Evolutionary conservation across 139 green algal genomes (phyloP).

Genomic region (Chlorella ohadii): DNA sequence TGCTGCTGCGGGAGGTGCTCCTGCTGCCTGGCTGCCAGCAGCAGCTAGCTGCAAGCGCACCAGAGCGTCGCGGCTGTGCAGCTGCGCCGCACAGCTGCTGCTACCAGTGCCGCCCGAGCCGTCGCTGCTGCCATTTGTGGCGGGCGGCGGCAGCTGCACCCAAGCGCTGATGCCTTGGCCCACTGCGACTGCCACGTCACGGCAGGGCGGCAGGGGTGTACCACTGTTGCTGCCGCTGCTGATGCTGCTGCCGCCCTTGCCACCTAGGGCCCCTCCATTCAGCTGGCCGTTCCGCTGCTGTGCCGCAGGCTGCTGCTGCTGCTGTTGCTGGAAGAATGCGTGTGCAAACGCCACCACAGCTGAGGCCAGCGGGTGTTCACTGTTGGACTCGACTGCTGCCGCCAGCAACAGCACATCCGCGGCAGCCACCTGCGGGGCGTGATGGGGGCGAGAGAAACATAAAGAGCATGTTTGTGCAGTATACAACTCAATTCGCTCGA

Average conservation of each 20-base stretch:
- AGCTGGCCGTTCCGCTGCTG: background rate
- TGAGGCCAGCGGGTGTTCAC: slow-evolving; percentile 90
- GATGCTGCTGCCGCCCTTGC: background rate
- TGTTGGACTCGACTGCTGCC: slow-evolving; percentile 78
- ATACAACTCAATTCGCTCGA: too few relatives aligned
- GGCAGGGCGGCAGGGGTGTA: background rate
- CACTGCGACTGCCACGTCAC: slow-evolving; percentile 27
- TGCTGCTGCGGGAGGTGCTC: background rate
- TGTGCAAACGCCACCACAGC: slow-evolving; percentile 78
- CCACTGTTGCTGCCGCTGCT: background rate
- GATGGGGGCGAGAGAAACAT: background rate
- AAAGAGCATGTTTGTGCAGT: too few relatives aligned
- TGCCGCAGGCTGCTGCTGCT: background rate
- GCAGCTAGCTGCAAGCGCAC: background rate
- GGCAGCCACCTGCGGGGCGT: slow-evolving; percentile 1
- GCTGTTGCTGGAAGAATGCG: slow-evolving; percentile 3
- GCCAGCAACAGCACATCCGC: slow-evolving; percentile 67
- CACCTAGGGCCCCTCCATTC: background rate
- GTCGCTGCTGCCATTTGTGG: background rate
- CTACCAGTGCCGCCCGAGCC: background rate
- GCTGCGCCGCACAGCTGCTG: background rate
- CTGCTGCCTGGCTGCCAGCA: background rate
- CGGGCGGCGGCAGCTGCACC: slow-evolving; percentile 19
- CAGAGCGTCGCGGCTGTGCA: background rate
- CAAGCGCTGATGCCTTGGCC: slow-evolving; percentile 48